Evolutionary conservation across 495 filamentous ascomycete species (phyloP).

Genomic region (Annulohypoxylon maeteangense): DNA sequence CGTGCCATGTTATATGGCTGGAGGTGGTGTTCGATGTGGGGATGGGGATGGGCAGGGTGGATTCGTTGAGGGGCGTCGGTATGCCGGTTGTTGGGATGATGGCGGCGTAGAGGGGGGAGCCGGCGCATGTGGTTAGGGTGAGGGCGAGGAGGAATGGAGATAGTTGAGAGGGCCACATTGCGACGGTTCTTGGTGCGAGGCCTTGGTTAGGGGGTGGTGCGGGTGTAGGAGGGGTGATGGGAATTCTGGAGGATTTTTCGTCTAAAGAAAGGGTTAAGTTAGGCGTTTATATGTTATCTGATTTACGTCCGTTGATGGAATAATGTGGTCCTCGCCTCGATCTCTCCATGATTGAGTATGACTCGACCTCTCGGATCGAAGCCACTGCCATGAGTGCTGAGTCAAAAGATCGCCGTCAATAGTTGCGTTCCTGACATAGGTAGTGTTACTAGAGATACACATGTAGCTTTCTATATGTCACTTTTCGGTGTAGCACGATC

Average conservation of each 20-base stretch:
- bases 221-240: neutral
- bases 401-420: neutral
- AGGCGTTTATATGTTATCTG: neutral
- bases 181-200: neutral
- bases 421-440: constrained; percentile 12
- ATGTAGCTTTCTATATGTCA: neutral
- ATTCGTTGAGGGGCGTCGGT: neutral
- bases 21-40: neutral
- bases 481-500: neutral
- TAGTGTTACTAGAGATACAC: constrained; percentile 1
- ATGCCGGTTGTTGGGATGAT: neutral
- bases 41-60: neutral
- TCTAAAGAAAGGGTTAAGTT: neutral
- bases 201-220: neutral
- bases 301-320: too few species aligned
- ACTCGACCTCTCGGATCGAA: neutral
- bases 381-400: neutral
- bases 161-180: neutral
- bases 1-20: neutral
- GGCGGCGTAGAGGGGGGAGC: neutral
- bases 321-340: neutral
- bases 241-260: neutral
- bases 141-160: neutral
- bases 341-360: neutral
- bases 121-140: neutral